Base-by-base conservation (phyloP, 2,329 filamentous ascomycete genomes). In the Pseudogymnoascus sp. region DNA sequence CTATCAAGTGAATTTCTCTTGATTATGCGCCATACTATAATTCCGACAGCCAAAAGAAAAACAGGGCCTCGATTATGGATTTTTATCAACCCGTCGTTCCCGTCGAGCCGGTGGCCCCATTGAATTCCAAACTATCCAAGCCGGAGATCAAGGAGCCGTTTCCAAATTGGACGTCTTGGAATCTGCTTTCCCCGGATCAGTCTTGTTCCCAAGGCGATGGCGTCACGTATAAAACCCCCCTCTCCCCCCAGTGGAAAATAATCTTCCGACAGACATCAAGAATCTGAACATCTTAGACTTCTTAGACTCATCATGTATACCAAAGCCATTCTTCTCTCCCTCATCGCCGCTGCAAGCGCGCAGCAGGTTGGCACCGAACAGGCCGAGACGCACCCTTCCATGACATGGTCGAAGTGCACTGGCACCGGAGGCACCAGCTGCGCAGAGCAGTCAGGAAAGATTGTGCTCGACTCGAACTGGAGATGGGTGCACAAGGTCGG, bases 391-490 rank as follows among this genome's bases (percentile, higher is more conserved):
- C 82, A 84, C 66, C 82, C 82, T 62, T 69, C 77, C 60, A 73
- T 85, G 69, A 79, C 75, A 59, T 82, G 79, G 77, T 74, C 81
- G 67, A 77, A 76, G 65, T 85, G 82, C 69, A 78, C 79, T 17
- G 48, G 48, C 48, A 59, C 21, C 9, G 58, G 58, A 27, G 70
- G 69, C 42, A 76, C 78, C 58, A 55, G 48, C 48, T 84, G 82
- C 71, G 77, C 77, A 2, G 77, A 74, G 21, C 74, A 79, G 62
- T 72, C 72, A 59, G 80, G 79, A 29, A 78, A 78, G 58, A 74
- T 85, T 59, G 78, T 80, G 38, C 72, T 84, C 65, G 82, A 85
- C 68, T 68, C 80, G 64, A 84, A 84, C 74, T 85, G 81, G 81
- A 77, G 82, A 61, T 84, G 82, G 82, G 71, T 83, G 58, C 81